Percentiles rank a stretch among this genome's conserved stretches.
phyloP scores from a whole-genome alignment of 2,329 filamentous ascomycete genomes.

The Fusarium sterilihyphosum region DNA sequence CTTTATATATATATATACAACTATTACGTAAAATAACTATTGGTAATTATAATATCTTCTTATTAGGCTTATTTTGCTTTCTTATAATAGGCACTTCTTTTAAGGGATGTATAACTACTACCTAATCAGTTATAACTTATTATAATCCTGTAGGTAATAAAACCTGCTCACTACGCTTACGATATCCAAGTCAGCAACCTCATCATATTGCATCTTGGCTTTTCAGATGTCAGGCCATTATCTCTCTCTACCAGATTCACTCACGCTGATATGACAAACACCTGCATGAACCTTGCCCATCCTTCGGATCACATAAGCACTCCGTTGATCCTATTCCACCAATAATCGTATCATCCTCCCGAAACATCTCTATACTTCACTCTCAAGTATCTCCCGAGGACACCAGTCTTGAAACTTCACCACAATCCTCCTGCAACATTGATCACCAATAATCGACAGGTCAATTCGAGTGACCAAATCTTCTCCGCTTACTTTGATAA shows the following conservation, averaged over 20 bases:
- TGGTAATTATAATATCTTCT: neutral
- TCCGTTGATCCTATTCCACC: neutral
- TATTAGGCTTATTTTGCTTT: neutral
- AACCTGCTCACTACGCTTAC: too few relatives aligned
- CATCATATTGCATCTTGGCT: neutral
- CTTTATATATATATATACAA: too few relatives aligned
- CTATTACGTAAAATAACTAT: neutral
- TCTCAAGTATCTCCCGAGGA: neutral
- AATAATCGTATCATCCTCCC: neutral
- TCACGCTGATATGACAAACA: neutral
- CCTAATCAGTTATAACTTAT: fast-evolving
- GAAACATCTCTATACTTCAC: neutral
- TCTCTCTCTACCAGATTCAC: neutral
- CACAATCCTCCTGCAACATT: neutral
- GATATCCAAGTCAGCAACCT: neutral
- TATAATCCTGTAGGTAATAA: fast-evolving
- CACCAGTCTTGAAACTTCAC: neutral
- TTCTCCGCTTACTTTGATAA: neutral
- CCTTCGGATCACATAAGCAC: neutral
- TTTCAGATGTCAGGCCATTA: neutral
- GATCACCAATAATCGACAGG: neutral
- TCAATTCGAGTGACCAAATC: neutral
- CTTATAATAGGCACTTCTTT: too few relatives aligned
- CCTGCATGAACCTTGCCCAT: neutral
- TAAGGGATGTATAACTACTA: too few relatives aligned